Conservation (phyloP, 345 rosid species). For the Barbarea vulgaris region DNA sequence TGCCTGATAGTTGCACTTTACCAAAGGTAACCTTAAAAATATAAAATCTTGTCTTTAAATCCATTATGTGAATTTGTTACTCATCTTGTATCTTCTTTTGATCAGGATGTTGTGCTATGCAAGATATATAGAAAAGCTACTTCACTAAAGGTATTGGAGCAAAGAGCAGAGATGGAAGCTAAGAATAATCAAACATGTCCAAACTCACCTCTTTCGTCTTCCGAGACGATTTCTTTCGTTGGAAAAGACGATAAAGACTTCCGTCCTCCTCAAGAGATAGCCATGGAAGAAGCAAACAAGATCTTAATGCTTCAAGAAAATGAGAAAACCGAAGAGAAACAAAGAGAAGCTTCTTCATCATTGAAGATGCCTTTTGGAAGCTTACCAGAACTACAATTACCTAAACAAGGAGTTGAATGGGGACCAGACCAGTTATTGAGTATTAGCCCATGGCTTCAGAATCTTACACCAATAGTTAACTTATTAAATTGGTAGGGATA, state of each 20-base stretch:
- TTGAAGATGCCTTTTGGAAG: conserved; percentile 53
- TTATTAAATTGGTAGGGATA: conserved; percentile 53
- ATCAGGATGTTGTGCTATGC: conserved; percentile 85
- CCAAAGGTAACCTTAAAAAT: conserved; percentile 62
- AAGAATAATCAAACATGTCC: conserved; percentile 47
- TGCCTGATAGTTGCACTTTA: conserved; percentile 67
- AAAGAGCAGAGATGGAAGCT: conserved; percentile 73
- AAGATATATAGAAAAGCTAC: conserved; percentile 95
- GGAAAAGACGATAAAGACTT: conserved; percentile 46
- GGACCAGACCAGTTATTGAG: conserved; percentile 59
- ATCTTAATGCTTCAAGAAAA: conserved; percentile 22
- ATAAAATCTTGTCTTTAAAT: background rate
- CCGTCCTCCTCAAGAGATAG: conserved; percentile 27
- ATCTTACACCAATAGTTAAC: conserved; percentile 55
- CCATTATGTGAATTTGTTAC: background rate
- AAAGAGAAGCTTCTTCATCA: conserved; percentile 35
- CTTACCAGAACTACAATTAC: conserved; percentile 70
- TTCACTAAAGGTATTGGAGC: conserved; percentile 81
- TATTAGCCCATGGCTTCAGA: conserved; percentile 90
- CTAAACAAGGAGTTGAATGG: conserved; percentile 68
- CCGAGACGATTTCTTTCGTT: conserved; percentile 45
- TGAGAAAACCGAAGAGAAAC: conserved; percentile 6
- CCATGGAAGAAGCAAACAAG: conserved; percentile 47
- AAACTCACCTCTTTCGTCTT: conserved; percentile 50
- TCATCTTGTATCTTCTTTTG: conserved; percentile 14